These are phyloP conservation scores for Rubia yunnanensis DNA, from an alignment of 257 asterid genomes.

Conservation along the genomic window DNA sequence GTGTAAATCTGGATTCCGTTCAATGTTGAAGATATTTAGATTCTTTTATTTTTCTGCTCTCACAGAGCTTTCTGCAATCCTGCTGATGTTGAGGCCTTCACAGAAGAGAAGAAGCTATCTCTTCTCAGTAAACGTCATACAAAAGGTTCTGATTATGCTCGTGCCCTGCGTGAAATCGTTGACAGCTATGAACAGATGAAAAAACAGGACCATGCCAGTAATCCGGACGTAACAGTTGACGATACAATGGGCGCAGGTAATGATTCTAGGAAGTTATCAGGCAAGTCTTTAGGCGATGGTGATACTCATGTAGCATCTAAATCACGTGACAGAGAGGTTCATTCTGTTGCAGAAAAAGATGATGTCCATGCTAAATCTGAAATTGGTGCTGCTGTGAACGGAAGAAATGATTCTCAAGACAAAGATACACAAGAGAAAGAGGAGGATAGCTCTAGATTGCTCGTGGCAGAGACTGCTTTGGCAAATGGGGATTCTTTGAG, in stretches of 20 bases:
- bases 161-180: conserved; percentile 72
- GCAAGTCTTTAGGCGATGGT: conserved; percentile 26
- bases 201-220: conserved; percentile 37
- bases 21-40: neutral
- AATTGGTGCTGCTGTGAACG: conserved; percentile 47
- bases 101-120: conserved; percentile 75
- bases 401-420: conserved; percentile 37
- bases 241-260: conserved; percentile 26
- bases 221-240: conserved; percentile 27
- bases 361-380: conserved; percentile 47
- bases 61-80: conserved; percentile 96
- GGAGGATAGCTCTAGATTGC: conserved; percentile 26
- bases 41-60: conserved; percentile 12
- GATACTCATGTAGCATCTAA: conserved; percentile 31
- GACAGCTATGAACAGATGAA: conserved; percentile 64
- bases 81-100: conserved; percentile 83
- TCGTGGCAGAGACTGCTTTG: conserved; percentile 22
- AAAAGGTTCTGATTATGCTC: conserved; percentile 80
- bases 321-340: conserved; percentile 17
- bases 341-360: conserved; percentile 25
- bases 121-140: conserved; percentile 78
- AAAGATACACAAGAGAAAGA: conserved; percentile 32
- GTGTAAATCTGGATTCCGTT: neutral
- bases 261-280: conserved; percentile 32
- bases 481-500: conserved; percentile 35